phyloP scores from a whole-genome alignment of 2,329 filamentous ascomycete species.

The Aspergillus hiratsukae region DNA sequence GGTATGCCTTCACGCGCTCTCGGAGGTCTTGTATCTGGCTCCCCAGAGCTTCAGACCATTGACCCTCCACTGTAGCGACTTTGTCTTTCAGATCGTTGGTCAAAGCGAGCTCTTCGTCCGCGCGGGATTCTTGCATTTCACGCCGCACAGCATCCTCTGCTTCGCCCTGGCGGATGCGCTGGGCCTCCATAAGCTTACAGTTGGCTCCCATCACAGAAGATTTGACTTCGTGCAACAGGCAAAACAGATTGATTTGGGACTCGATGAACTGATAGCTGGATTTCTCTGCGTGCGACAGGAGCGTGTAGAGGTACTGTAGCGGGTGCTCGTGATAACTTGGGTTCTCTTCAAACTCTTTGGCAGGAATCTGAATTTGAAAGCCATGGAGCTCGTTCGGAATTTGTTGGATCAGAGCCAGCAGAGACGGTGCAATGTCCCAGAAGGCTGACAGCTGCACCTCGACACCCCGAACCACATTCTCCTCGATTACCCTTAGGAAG shows the following conservation, averaged over 20 bases:
- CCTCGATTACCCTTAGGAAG: slow-evolving; percentile 74
- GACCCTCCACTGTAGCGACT: slow-evolving; percentile 81
- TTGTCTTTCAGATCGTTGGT: slow-evolving; percentile 91
- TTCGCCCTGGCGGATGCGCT: slow-evolving; percentile 49
- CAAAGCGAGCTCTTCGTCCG: slow-evolving; percentile 64
- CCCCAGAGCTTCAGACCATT: slow-evolving; percentile 86
- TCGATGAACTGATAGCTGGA: slow-evolving; percentile 97
- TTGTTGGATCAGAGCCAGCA: slow-evolving; percentile 73
- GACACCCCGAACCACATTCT: slow-evolving; percentile 80
- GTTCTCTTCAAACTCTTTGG: slow-evolving; percentile 78
- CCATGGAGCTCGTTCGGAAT: slow-evolving; percentile 56
- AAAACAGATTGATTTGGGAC: slow-evolving; percentile 84
- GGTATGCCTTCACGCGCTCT: slow-evolving; percentile 66
- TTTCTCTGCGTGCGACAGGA: slow-evolving; percentile 83
- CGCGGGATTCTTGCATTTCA: slow-evolving; percentile 55
- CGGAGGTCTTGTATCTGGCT: slow-evolving; percentile 69
- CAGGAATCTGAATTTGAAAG: slow-evolving; percentile 73
- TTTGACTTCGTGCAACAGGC: slow-evolving; percentile 84
- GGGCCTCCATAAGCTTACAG: slow-evolving; percentile 62
- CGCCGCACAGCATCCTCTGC: slow-evolving; percentile 38
- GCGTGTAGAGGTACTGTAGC: slow-evolving; percentile 81
- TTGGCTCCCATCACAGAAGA: slow-evolving; percentile 69
- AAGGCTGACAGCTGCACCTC: slow-evolving; percentile 90
- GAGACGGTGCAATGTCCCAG: slow-evolving; percentile 91
- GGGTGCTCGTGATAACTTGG: slow-evolving; percentile 75